Base-by-base conservation (phyloP, 352 stramenopile species). In the Phytophthora pinifolia region DNA sequence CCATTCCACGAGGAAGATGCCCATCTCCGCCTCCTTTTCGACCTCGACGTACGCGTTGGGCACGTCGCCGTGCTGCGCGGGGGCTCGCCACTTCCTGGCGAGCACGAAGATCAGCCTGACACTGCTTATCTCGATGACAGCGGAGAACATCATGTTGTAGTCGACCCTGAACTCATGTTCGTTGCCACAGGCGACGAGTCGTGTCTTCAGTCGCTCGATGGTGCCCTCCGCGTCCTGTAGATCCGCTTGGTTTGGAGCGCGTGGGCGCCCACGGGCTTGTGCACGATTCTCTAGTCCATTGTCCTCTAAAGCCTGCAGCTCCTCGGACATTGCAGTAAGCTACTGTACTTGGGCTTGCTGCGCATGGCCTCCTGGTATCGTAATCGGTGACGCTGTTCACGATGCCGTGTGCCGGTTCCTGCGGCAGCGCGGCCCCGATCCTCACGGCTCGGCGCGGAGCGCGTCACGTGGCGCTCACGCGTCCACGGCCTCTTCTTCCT, bases 1-100 rank as follows among this genome's bases (percentile, higher is more conserved):
- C 14, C 59, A 72, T 68, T 8, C 54, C 59, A 0, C 60, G 35
- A 72, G 10, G 45, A 52, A 65, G 20, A 76, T 71, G 4, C 59
- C 44, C 9, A 63, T 2, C 12, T 46, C 37, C 9, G 51, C 27
- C 22, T 73, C 55, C 13, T 51, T 52, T 0, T 42, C 33, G 1
- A 42, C 67, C 33, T 71, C 63, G 1, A 71, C 39, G 29, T 76
- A 76, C 3, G 59, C 67, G 29, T 67, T 69, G 9, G 63, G 50
- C 2, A 73, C 43, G 17, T 73, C 63, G 31, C 64, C 52, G 39
- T 73, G 67, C 0, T 31, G 35, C 0, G 62, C 51, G 2, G 44
- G 54, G 1, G 70, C 54, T 2, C 35, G 1, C 31, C 38, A 70
- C 8, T 54, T 14, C 5, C 3, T 17, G 0, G 46, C 47, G 2